Base-by-base conservation (phyloP, 1,139 yeast genomes). In the Kodamaea ohmeri region DNA sequence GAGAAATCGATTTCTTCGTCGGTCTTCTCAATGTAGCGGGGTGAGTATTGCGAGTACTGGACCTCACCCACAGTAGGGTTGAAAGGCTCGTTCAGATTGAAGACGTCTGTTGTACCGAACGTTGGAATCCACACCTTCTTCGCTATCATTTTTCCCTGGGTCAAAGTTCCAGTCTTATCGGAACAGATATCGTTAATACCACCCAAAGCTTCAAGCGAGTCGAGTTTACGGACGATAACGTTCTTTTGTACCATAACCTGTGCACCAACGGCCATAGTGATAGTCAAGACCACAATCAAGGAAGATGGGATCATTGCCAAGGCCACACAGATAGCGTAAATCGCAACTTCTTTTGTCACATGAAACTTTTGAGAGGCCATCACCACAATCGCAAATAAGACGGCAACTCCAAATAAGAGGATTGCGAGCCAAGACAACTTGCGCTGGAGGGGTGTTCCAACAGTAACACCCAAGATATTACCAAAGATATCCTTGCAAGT, bases 261-360 rank as follows among this genome's bases (percentile, higher is more conserved):
- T 14, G 79, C 78, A 21, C 76, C 73, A 26, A 73, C 68, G 3
- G 75, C 63, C 61, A 75, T 59, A 25, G 76, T 71, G 32, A 73
- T 65, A 27, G 80, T 74, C 40, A 76, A 64, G 15, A 77, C 80
- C 36, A 76, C 73, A 36, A 79, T 77, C 47, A 76, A 60, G 21
- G 80, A 76, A 28, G 76, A 76, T 3, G 80, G 81, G 44, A 76
- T 72, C 63, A 74, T 74, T 2, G 79, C 68, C 35, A 76, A 72
- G 0, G 76, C 72, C 38, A 73, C 70, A 41, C 63, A 73, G 49
- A 50, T 63, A 47, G 55, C 74, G 50, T 45, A 67, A 55, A 50
- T 64, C 35, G 60, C 78, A 50, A 70, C 76, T 56, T 50, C 65
- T 57, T 44, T 67, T 63, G 57, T 72, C 53, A 53, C 67, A 41